phyloP scores from a whole-genome alignment of 139 green algal genomes.

The Klebsormidium nitens region DNA sequence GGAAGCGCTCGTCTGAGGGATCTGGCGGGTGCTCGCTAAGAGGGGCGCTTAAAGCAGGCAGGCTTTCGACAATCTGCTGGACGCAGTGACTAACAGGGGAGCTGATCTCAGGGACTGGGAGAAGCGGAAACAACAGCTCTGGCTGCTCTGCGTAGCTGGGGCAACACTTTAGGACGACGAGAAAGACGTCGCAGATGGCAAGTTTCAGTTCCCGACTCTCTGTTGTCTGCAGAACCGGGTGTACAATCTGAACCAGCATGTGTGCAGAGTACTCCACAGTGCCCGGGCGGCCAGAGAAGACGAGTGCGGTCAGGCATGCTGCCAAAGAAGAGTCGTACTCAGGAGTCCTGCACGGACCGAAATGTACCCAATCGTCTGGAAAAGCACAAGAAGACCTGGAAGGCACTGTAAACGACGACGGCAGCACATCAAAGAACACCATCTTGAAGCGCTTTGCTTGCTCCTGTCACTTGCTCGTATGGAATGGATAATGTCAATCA shows the following conservation, averaged over 20 bases:
- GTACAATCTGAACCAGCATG: not conserved
- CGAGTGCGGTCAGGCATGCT: slow-evolving; percentile 1
- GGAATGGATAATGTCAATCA: not conserved
- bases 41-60: not conserved
- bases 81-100: slow-evolving; percentile 10
- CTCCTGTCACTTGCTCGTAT: not conserved
- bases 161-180: not conserved
- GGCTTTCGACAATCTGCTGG: not conserved
- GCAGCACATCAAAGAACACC: not conserved
- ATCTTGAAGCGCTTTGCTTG: not conserved
- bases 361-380: too few species aligned
- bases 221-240: not conserved
- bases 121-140: slow-evolving; percentile 6
- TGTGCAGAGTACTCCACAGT: not conserved
- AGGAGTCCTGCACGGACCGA: not conserved
- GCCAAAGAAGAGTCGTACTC: slow-evolving; percentile 6
- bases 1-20: not conserved
- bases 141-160: slow-evolving; percentile 2
- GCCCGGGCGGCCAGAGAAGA: not conserved
- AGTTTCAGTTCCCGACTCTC: not conserved
- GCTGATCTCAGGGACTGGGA: slow-evolving; percentile 14
- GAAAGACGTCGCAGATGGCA: slow-evolving; percentile 12
- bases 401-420: not conserved
- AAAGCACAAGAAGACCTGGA: too few species aligned
- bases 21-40: not conserved